phyloP scores from a whole-genome alignment of 768 basidiomycete species.

The Cystofilobasidium bisporidii region DNA sequence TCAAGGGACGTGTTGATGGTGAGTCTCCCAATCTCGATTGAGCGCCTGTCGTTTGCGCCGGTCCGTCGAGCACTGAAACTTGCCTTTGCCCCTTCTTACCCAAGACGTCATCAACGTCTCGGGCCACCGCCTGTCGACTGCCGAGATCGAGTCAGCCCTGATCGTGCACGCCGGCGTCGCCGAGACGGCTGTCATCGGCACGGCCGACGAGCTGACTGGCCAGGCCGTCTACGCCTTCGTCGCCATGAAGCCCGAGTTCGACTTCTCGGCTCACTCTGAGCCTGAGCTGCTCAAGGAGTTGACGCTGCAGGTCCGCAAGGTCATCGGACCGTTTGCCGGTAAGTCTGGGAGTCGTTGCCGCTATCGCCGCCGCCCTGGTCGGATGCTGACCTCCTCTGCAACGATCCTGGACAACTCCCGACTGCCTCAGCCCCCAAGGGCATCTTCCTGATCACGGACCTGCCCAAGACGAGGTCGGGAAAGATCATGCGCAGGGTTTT shows the following conservation, averaged over 20 bases:
- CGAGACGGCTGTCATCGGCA: conserved; percentile 63
- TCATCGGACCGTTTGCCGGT: conserved; percentile 33
- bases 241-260: conserved; percentile 51
- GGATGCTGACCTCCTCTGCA: not conserved
- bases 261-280: conserved; percentile 62
- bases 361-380: too few relatives aligned
- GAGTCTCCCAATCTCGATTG: conserved; percentile 36
- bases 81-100: conserved; percentile 5
- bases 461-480: conserved; percentile 56
- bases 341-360: too few relatives aligned
- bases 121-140: conserved; percentile 90
- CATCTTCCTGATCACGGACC: conserved; percentile 56
- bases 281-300: conserved; percentile 69
- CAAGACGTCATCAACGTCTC: conserved; percentile 95
- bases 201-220: conserved; percentile 46
- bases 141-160: conserved; percentile 93
- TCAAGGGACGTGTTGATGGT: conserved; percentile 93
- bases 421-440: conserved; percentile 63
- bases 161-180: conserved; percentile 92
- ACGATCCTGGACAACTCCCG: not conserved
- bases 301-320: conserved; percentile 87
- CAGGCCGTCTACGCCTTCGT: conserved; percentile 87
- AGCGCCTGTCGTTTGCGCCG: not conserved
- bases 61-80: not conserved
- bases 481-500: conserved; percentile 58